Conservation (phyloP, 2,329 filamentous ascomycete genomes). For the Xylaria sp. region DNA sequence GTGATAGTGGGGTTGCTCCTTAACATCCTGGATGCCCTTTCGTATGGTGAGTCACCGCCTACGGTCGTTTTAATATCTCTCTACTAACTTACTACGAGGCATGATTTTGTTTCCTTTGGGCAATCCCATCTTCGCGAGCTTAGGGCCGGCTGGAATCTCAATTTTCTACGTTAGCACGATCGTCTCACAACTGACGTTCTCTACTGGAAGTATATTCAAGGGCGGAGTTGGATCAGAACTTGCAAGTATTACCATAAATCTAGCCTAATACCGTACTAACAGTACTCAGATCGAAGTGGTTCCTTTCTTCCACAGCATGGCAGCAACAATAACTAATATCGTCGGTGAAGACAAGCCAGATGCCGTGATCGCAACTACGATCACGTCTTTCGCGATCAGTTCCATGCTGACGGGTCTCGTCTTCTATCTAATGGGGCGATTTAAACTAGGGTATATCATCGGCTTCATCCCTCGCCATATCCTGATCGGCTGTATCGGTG, state of each 20-base stretch:
- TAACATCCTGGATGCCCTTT: conserved; percentile 93
- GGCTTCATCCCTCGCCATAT: conserved; percentile 98
- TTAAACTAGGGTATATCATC: conserved; percentile 89
- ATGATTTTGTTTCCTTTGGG: conserved; percentile 97
- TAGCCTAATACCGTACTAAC: conserved; percentile 32
- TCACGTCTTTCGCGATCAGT: conserved; percentile 89
- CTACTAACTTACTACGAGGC: conserved; percentile 57
- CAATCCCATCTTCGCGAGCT: conserved; percentile 82
- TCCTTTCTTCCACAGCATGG: conserved; percentile 99
- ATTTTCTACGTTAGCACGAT: conserved; percentile 99
- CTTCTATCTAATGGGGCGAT: conserved; percentile 90
- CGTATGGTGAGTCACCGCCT: conserved; percentile 71
- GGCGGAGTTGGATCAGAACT: conserved; percentile 95
- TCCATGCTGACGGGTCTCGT: conserved; percentile 90
- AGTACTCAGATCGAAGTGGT: conserved; percentile 87
- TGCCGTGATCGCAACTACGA: conserved; percentile 92
- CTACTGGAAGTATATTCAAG: conserved; percentile 85
- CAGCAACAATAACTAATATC: conserved; percentile 80
- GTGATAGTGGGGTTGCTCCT: conserved; percentile 89
- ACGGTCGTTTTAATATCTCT: conserved; percentile 3
- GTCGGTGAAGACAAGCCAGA: conserved; percentile 85
- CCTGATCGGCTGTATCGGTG: conserved; percentile 95
- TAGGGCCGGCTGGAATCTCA: conserved; percentile 94
- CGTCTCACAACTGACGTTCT: conserved; percentile 90
- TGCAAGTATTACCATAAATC: conserved; percentile 58